Evolutionary conservation across 768 basidiomycete genomes (phyloP).

Genomic region (Coprinopsis cinerea): DNA sequence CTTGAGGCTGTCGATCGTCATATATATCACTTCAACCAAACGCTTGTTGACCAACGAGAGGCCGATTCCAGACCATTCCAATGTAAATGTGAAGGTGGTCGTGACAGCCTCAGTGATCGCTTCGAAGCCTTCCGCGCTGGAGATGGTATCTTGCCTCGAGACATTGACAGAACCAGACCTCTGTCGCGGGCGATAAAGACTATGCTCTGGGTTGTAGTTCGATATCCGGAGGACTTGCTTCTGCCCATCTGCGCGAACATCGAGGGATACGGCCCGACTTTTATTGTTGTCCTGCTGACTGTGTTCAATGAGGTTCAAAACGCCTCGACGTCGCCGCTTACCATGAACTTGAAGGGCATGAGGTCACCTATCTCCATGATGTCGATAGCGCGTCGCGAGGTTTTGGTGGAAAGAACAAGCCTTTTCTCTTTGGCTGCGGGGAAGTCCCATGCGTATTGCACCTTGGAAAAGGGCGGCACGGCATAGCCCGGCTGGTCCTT

Average conservation of each 20-base stretch:
- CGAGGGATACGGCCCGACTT: conserved; percentile 72
- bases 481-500: conserved; percentile 47
- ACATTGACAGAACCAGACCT: conserved; percentile 41
- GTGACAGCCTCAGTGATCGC: conserved; percentile 71
- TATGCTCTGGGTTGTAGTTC: conserved; percentile 78
- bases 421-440: conserved; percentile 83
- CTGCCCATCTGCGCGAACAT: conserved; percentile 84
- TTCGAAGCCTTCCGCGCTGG: conserved; percentile 77
- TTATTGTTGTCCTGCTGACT: conserved; percentile 44
- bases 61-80: conserved; percentile 88
- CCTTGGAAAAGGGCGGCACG: conserved; percentile 46
- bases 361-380: conserved; percentile 95
- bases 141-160: conserved; percentile 62
- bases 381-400: conserved; percentile 64
- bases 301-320: not conserved
- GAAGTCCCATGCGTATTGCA: conserved; percentile 88
- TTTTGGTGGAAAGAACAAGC: conserved; percentile 58
- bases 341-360: conserved; percentile 81
- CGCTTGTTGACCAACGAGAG: conserved; percentile 85
- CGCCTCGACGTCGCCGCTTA: conserved; percentile 28
- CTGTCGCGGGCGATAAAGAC: conserved; percentile 78
- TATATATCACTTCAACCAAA: conserved; percentile 85
- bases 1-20: conserved; percentile 71
- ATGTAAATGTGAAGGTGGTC: conserved; percentile 56
- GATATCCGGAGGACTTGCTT: conserved; percentile 84